Evolutionary conservation across 202 grass and related monocot species (phyloP).

Genomic region (Saccharum hybrid): DNA sequence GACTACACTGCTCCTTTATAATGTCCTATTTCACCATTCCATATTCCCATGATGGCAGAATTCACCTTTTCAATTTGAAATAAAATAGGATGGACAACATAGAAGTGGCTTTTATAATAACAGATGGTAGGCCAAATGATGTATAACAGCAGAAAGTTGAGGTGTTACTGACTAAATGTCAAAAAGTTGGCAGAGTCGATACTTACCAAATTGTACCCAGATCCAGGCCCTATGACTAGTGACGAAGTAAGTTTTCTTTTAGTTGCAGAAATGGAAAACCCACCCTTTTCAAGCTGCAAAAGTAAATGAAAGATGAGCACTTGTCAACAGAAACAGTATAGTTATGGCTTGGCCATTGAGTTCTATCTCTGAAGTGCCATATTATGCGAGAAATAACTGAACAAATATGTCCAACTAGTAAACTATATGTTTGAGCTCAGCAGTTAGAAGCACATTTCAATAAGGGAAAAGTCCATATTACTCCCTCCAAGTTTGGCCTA

Average conservation of each 20-base stretch:
- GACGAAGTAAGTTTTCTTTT: constrained; percentile 69
- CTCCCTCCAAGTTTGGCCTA: no score
- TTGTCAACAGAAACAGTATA: background rate
- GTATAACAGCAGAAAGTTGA: constrained; percentile 24
- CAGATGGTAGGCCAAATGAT: constrained; percentile 9
- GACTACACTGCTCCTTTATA: background rate
- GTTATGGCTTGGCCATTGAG: background rate
- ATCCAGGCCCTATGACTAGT: constrained; percentile 90
- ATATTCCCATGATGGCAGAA: constrained; percentile 8
- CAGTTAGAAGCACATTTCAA: constrained; percentile 23
- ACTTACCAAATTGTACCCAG: constrained; percentile 97
- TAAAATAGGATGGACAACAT: background rate
- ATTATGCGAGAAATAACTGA: constrained; percentile 22
- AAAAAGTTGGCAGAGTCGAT: constrained; percentile 20
- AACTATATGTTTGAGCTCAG: background rate
- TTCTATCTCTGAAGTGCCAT: background rate
- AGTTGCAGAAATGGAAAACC: constrained; percentile 87
- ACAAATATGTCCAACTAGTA: background rate
- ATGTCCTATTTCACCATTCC: background rate
- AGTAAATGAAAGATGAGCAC: constrained; percentile 14
- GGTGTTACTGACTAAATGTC: constrained; percentile 12
- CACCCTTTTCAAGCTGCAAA: constrained; percentile 73
- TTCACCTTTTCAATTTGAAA: constrained; percentile 3
- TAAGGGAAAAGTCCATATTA: background rate
- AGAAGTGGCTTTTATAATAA: constrained; percentile 28